Evolutionary conservation across 164 flowering plant genomes (phyloP), one percentile per base, ranked within the genome.

Genomic region (Euptelea pleiosperma): DNA sequence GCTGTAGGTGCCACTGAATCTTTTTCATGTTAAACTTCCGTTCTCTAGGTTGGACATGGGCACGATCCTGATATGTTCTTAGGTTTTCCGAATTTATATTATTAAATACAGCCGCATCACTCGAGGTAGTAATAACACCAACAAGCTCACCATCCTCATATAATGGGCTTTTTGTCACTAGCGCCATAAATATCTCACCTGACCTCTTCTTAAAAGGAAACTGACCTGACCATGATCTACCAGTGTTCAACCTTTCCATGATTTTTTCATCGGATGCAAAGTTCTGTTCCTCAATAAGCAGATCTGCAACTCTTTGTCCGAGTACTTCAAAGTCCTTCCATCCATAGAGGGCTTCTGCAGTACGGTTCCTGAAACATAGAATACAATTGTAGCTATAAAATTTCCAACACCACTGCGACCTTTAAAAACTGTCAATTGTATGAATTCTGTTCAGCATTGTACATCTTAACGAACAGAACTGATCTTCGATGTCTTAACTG

Each of bases 141-240:
- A 68, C 73, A 70, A 91, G 77, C 68, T 79, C 77, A 55, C 83
- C 90, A 56, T 80, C 79, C 72, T 86, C 91, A 47, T 80, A 83
- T 26, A 86, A 58, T 16, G 77, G 90, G 75, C 81, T 82, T 62
- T 86, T 77, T 33, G 88, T 86, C 73, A 80, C 84, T 39, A 88
- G 54, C 29, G 91, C 91, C 88, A 79, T 75, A 65, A 91, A 86
- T 49, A 74, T 61, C 76, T 83, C 79, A 60, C 96, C 94, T 0
- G 91, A 84, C 58, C 72, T 77, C 70, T 79, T 88, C 80, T 71
- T 83, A 26, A 80, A 74, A 49, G 93, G 95, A 52, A 84, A 86
- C 71, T 82, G 97, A 65, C 97, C 96, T 26, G 93, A 78, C 97
- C 93, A 91, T 28, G 82, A 65, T 45, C 58, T 69, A 28, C 86